A percentile compares a stretch with the other conserved stretches of the same genome.
phyloP scores from a whole-genome alignment of 306 rosid genomes.

The Lagenaria siceraria region DNA sequence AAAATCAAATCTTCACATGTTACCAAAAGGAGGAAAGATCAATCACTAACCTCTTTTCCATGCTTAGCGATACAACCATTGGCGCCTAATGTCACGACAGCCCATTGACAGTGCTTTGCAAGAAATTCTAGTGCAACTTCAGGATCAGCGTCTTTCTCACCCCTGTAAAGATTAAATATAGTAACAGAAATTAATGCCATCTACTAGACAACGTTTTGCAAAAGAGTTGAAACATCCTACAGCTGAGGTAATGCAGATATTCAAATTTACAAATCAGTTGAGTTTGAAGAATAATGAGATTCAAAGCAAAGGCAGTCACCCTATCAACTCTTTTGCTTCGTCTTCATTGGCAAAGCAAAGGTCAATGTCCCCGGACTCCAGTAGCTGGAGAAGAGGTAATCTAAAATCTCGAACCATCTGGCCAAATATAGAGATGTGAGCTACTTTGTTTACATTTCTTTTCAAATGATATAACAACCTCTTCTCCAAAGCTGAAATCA shows the following conservation, averaged over 20 bases:
- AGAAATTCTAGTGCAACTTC: constrained; percentile 56
- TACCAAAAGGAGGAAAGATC: neutral
- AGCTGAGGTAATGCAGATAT: neutral
- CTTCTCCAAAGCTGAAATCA: neutral
- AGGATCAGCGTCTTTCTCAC: constrained; percentile 38
- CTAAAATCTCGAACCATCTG: constrained; percentile 85
- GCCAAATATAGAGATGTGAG: constrained; percentile 17
- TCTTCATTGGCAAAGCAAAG: constrained; percentile 98
- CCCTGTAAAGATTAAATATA: constrained; percentile 32
- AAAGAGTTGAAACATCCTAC: neutral
- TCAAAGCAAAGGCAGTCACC: constrained; percentile 27
- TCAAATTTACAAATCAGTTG: neutral
- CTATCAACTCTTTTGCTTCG: constrained; percentile 83
- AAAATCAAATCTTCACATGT: neutral
- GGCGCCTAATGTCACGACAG: constrained; percentile 80
- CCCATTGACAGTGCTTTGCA: constrained; percentile 67
- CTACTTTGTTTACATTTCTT: neutral
- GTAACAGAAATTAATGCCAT: constrained; percentile 12
- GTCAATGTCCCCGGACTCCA: constrained; percentile 66
- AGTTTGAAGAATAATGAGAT: neutral
- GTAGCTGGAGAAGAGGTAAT: constrained; percentile 48
- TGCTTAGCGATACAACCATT: constrained; percentile 91
- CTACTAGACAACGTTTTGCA: neutral
- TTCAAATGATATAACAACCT: neutral
- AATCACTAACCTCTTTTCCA: constrained; percentile 59